Evolutionary conservation across 2,329 filamentous ascomycete genomes (phyloP), one percentile per base, ranked within the genome.

Genomic region (Cladosporium phlei): DNA sequence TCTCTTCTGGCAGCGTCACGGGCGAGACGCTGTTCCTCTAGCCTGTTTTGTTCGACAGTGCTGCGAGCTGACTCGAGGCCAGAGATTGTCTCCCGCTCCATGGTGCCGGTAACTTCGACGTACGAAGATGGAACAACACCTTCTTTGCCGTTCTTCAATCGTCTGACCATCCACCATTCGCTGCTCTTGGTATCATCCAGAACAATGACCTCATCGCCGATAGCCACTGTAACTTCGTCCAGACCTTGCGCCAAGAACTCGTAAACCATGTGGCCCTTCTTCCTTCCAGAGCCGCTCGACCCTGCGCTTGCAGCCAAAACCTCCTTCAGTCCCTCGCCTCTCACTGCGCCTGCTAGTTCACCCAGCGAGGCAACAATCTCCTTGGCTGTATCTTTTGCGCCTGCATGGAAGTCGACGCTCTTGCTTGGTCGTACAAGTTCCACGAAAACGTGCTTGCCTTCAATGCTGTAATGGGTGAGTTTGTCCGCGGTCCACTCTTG

Each of bases 61-160:
- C 86, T 88, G 60, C 75, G 69, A 19, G 76, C 80, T 14, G 77
- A 75, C 49, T 80, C 78, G 37, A 83, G 59, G 6, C 81, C 80
- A 9, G 74, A 70, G 29, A 75, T 70, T 33, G 70, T 71, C 11
- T 62, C 59, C 27, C 76, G 70, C 4, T 76, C 69, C 19, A 83
- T 66, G 10, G 78, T 78, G 46, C 88, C 88, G 17, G 82, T 90
- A 43, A 95, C 74, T 66, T 98, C 91, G 57, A 98, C 84, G 61
- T 97, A 98, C 68, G 88, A 95, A 72, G 89, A 93, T 11, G 93
- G 93, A 7, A 98, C 90, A 20, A 98, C 93, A 29, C 93, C 93
- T 69, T 96, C 88, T 63, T 89, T 93, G 57, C 88, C 88, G 63
- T 89, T 97, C 71, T 89, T 94, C 53, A 96, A 62, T 27, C 90